A percentile compares a stretch with the other conserved stretches of the same genome.
phyloP scores from a whole-genome alignment of 2,329 filamentous ascomycete genomes.

The Sphaerulina musiva region DNA sequence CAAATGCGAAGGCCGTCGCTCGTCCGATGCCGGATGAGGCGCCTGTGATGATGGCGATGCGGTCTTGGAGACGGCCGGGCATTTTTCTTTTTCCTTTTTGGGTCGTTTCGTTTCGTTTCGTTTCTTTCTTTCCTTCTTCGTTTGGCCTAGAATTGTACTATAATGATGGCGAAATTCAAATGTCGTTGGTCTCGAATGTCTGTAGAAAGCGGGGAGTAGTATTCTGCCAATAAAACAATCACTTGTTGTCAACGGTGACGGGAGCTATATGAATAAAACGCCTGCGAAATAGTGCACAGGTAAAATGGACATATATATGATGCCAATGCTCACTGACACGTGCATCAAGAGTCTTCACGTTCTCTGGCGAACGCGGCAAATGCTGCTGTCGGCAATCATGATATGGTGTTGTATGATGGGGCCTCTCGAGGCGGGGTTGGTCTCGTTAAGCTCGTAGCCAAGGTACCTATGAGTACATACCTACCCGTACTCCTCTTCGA shows the following conservation, averaged over 20 bases:
- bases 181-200: too few relatives aligned
- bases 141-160: background rate
- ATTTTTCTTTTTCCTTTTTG: slow-evolving; percentile 3
- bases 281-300: too few relatives aligned
- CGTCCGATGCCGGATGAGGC: slow-evolving; percentile 33
- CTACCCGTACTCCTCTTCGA: background rate
- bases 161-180: too few relatives aligned
- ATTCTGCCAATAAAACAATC: too few relatives aligned
- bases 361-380: background rate
- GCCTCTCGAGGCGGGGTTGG: background rate
- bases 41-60: slow-evolving; percentile 32
- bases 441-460: background rate
- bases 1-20: slow-evolving; percentile 32
- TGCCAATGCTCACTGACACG: background rate
- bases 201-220: too few relatives aligned
- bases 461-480: too few relatives aligned
- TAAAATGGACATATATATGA: background rate
- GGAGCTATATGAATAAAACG: too few relatives aligned
- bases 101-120: background rate
- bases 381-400: background rate
- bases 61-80: slow-evolving; percentile 24
- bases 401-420: background rate
- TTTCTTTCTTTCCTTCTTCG: background rate
- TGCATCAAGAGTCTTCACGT: background rate
- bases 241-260: too few relatives aligned